These are phyloP conservation scores for Drosera spatulata DNA, from an alignment of 179 eudicot genomes.

Conservation along the genomic window DNA sequence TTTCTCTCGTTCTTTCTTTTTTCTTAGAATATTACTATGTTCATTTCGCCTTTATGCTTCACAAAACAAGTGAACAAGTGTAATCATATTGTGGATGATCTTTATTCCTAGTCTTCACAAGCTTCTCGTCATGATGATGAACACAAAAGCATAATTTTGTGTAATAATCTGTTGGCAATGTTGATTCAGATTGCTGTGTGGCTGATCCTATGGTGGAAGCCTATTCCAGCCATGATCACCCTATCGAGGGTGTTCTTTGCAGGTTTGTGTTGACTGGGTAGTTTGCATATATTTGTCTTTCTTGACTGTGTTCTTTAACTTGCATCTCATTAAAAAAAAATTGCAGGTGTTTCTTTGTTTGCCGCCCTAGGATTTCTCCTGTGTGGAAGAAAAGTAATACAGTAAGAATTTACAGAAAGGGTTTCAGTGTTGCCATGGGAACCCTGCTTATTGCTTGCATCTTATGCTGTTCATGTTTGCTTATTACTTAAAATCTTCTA, in stretches of 20 bases:
- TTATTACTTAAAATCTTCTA: no score
- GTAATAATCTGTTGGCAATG: constrained; percentile 2
- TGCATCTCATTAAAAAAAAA: constrained; percentile 5
- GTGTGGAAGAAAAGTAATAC: constrained; percentile 58
- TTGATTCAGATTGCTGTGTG: constrained; percentile 58
- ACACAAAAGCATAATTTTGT: no score
- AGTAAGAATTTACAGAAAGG: background rate
- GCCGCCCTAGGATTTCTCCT: constrained; percentile 76
- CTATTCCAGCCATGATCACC: constrained; percentile 43
- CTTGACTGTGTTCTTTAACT: constrained; percentile 3
- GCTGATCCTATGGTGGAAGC: constrained; percentile 93
- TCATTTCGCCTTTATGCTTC: no score
- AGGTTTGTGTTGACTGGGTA: constrained; percentile 31
- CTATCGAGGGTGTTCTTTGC: constrained; percentile 90
- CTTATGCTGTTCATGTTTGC: no score
- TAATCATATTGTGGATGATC: no score
- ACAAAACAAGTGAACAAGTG: no score
- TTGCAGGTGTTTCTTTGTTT: constrained; percentile 71
- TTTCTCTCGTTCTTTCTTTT: no score
- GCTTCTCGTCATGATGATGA: no score
- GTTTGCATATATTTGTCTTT: constrained; percentile 1
- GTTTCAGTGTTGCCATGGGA: no score
- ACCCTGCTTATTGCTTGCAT: no score
- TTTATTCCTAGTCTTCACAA: no score
- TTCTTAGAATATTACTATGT: no score